phyloP scores from a whole-genome alignment of 2,329 filamentous ascomycete genomes.

The Aaosphaeria pasadenensis region DNA sequence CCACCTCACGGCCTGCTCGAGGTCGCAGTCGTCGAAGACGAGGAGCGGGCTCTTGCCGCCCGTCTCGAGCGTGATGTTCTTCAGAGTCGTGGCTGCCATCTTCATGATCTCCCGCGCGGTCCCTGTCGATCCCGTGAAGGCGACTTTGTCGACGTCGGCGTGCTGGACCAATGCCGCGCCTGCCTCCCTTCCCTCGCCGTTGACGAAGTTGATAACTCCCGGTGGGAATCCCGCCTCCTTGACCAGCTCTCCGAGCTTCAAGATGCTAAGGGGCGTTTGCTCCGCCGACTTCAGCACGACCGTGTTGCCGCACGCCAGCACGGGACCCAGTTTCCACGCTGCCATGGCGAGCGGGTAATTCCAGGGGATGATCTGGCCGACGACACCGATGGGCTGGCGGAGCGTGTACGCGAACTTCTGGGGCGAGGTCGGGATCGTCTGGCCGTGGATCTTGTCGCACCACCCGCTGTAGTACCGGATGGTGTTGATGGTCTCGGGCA shows the following conservation, averaged over 20 bases:
- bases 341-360: not conserved
- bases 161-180: slow-evolving; percentile 68
- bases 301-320: slow-evolving; percentile 55
- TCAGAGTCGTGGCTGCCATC: slow-evolving; percentile 58
- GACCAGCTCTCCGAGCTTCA: slow-evolving; percentile 64
- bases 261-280: slow-evolving; percentile 55
- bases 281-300: slow-evolving; percentile 58
- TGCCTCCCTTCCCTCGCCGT: slow-evolving; percentile 66
- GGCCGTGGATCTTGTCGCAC: slow-evolving; percentile 62
- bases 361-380: not conserved
- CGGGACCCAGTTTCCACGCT: not conserved
- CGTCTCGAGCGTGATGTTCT: slow-evolving; percentile 61
- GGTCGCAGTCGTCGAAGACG: slow-evolving; percentile 57
- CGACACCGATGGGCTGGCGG: not conserved
- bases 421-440: not conserved
- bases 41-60: slow-evolving; percentile 59
- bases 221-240: slow-evolving; percentile 74
- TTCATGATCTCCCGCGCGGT: slow-evolving; percentile 77
- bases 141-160: slow-evolving; percentile 69
- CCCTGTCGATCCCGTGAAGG: slow-evolving; percentile 72
- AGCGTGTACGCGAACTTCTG: not conserved
- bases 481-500: slow-evolving; percentile 57
- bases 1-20: slow-evolving; percentile 66
- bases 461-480: slow-evolving; percentile 76
- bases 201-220: slow-evolving; percentile 73